Evolutionary conservation across 495 filamentous ascomycete species (phyloP).

Genomic region (Neurospora sp.): DNA sequence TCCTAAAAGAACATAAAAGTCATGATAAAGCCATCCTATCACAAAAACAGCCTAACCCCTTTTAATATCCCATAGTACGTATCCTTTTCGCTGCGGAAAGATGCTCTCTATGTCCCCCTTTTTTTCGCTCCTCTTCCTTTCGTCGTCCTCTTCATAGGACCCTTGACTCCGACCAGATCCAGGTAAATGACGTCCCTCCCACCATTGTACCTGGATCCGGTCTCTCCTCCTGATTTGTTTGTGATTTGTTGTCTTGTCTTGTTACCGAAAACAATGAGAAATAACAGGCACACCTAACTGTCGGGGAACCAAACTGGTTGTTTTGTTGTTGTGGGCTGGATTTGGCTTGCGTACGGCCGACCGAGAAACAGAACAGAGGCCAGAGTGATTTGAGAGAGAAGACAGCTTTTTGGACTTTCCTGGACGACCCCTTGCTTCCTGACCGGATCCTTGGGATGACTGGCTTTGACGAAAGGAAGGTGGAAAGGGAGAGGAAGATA

Average conservation of each 20-base stretch:
- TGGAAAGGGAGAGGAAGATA: constrained; percentile 5
- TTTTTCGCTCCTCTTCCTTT: neutral
- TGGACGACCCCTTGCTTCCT: constrained; percentile 2
- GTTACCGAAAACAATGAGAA: neutral
- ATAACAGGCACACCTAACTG: constrained; percentile 28
- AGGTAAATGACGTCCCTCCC: constrained; percentile 39
- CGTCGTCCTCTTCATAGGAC: neutral
- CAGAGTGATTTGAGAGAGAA: constrained; percentile 47
- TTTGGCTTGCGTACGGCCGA: neutral
- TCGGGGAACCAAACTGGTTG: constrained; percentile 29
- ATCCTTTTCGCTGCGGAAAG: neutral
- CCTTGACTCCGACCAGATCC: neutral
- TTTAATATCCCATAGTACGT: neutral
- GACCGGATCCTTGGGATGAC: neutral
- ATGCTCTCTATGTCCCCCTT: neutral
- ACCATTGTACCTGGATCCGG: constrained; percentile 20
- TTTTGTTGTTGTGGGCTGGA: neutral
- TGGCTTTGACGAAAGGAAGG: neutral
- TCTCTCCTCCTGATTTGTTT: constrained; percentile 12
- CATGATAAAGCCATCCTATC: neutral
- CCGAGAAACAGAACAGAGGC: neutral
- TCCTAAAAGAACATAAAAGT: neutral
- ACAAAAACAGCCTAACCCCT: neutral
- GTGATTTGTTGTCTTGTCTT: neutral
- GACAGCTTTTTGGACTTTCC: constrained; percentile 39